Percentiles rank a stretch among this genome's conserved stretches.
Evolutionary conservation across 2,329 filamentous ascomycete genomes (phyloP).

Genomic region (Calonectria hongkongensis): DNA sequence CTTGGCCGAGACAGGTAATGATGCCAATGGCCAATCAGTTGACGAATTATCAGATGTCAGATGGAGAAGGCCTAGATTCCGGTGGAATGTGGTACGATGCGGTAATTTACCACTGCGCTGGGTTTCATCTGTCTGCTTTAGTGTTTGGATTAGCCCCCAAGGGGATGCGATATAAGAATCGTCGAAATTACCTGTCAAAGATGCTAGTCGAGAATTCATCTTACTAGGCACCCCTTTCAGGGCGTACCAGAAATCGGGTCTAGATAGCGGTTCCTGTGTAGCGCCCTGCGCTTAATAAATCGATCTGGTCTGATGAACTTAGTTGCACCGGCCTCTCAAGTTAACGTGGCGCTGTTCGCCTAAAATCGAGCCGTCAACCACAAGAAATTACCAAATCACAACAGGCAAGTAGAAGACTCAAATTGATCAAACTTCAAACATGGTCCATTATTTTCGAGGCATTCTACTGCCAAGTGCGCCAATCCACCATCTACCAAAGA

Average conservation of each 20-base stretch:
- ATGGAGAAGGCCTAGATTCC: too few species aligned
- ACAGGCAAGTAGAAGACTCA: neutral
- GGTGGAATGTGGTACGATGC: too few species aligned
- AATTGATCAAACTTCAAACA: conserved; percentile 19
- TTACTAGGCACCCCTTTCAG: neutral
- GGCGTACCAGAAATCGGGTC: neutral
- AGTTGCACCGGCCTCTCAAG: neutral
- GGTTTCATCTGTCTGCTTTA: too few species aligned
- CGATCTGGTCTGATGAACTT: too few species aligned
- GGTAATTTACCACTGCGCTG: too few species aligned
- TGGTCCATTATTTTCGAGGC: conserved; percentile 31
- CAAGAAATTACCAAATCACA: neutral
- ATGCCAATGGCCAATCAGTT: too few species aligned
- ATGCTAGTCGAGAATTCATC: neutral
- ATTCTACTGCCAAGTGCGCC: conserved; percentile 27
- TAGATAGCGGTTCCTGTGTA: neutral
- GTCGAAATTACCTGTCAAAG: neutral
- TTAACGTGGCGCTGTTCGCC: neutral
- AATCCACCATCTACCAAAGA: neutral
- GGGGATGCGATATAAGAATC: too few species aligned
- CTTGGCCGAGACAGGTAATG: too few species aligned
- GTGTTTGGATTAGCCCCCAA: too few species aligned
- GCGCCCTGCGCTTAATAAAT: neutral
- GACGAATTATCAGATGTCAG: too few species aligned
- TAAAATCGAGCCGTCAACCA: neutral